Evolutionary conservation across 2,329 filamentous ascomycete species (phyloP).

Genomic region (Nothophaeocryptopus gaeumannii): DNA sequence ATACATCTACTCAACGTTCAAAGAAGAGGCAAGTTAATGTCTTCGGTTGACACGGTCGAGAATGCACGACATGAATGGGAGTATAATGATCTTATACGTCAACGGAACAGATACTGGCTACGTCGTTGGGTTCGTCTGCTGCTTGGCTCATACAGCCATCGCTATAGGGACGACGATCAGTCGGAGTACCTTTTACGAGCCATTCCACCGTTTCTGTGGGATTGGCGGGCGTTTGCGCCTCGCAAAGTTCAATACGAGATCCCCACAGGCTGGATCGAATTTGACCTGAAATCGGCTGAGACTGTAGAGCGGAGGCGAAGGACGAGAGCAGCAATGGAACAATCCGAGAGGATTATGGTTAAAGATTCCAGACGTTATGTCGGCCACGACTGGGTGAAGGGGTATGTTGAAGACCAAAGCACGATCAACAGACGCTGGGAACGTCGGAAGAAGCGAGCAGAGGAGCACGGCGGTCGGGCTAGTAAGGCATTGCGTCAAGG

Average conservation of each 20-base stretch:
- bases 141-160: conserved; percentile 15
- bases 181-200: conserved; percentile 8
- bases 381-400: conserved; percentile 7
- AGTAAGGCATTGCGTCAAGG: too few relatives aligned
- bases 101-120: conserved; percentile 24
- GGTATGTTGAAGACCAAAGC: too few relatives aligned
- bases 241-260: conserved; percentile 28
- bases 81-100: conserved; percentile 18
- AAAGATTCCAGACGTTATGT: conserved; percentile 7
- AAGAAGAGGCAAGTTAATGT: background rate
- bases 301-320: conserved; percentile 8
- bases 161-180: background rate
- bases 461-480: too few relatives aligned
- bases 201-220: conserved; percentile 29
- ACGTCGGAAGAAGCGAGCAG: too few relatives aligned
- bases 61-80: conserved; percentile 21
- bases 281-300: conserved; percentile 20
- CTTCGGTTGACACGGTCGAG: conserved; percentile 8
- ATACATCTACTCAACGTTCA: background rate
- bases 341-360: background rate
- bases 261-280: conserved; percentile 30
- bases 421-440: too few relatives aligned
- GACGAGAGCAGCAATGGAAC: background rate
- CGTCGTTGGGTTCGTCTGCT: conserved; percentile 32
- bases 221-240: conserved; percentile 25